Evolutionary conservation across 2,329 filamentous ascomycete genomes (phyloP).

Genomic region (Fusarium floridanum): DNA sequence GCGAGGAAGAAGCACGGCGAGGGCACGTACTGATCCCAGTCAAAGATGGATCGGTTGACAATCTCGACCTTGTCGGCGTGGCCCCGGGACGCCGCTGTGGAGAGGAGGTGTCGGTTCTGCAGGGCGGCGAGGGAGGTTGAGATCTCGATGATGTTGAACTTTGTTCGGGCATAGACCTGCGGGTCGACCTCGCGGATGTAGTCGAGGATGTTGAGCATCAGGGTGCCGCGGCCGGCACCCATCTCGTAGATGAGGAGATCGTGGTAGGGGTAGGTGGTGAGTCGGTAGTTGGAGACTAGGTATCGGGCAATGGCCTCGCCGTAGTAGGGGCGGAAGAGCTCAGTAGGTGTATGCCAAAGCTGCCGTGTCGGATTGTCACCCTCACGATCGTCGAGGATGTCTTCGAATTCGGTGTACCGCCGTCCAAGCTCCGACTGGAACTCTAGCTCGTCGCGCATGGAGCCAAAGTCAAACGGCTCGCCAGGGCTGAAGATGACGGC

Average conservation of each 20-base stretch:
- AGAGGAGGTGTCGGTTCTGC: constrained; percentile 78
- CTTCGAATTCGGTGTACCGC: constrained; percentile 91
- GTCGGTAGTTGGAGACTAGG: constrained; percentile 94
- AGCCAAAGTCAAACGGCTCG: constrained; percentile 88
- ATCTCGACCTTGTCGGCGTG: constrained; percentile 92
- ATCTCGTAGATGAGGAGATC: constrained; percentile 99
- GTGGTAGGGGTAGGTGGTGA: constrained; percentile 93
- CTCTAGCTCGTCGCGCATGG: constrained; percentile 84
- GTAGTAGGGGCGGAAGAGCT: constrained; percentile 96
- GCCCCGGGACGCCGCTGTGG: constrained; percentile 76
- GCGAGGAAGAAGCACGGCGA: constrained; percentile 97
- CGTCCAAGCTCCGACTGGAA: constrained; percentile 83
- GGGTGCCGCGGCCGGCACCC: constrained; percentile 95
- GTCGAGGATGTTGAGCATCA: constrained; percentile 98
- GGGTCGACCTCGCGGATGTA: constrained; percentile 92
- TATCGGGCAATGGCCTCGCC: constrained; percentile 98
- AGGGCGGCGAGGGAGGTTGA: constrained; percentile 82
- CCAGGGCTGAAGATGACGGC: constrained; percentile 96
- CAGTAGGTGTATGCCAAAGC: constrained; percentile 98
- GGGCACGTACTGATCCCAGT: constrained; percentile 90
- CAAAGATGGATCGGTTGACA: constrained; percentile 94
- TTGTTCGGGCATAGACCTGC: constrained; percentile 92
- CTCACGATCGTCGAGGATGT: constrained; percentile 80
- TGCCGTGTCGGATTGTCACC: constrained; percentile 80
- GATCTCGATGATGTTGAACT: constrained; percentile 97